Evolutionary conservation across 2,329 filamentous ascomycete species (phyloP), one percentile per base, ranked within the genome.

Genomic region (Fonsecaea erecta): DNA sequence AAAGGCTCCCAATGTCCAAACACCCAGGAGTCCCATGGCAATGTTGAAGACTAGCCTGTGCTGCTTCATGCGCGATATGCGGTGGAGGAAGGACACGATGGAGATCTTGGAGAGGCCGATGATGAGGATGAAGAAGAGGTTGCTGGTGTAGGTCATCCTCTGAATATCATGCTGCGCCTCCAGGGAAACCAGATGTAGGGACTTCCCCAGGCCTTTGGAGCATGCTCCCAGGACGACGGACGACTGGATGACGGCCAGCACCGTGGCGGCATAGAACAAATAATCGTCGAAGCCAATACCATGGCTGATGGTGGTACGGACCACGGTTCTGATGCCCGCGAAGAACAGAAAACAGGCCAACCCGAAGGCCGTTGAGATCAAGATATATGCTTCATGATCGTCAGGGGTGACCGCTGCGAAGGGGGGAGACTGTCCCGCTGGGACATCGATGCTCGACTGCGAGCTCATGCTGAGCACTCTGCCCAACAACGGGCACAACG

Each of bases 381-480:
- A 76, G 11, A 80, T 71, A 68, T 74, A 73, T 11, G 76, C 78
- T 11, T 76, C 76, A 70, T 78, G 76, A 63, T 80, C 78, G 34
- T 70, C 67, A 21, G 75, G 73, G 56, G 78, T 77, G n/a, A 80
- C 74, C 24, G 76, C 73, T 62, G 78, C 74, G 46, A 77, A 75
- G 51, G 76, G 77, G 51, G 74, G 74, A 35, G 74, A 74, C 62
- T 77, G 73, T 46, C 75, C 74, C 26, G 75, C 68, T n/a, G 73
- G 74, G 43, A 77, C 71, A 65, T 34, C 26, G 34, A 55, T 14
- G 12, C 32, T 37, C 14, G 54, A 57, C 3, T 37, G 34, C 21
- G 21, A 30, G 32, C 24, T 40, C 21, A 40, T n/a, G 18, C 21
- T 40, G 34, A 40, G 26, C 34, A 8, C 34, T 46, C 14, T 40